A percentile compares a stretch with the other conserved stretches of the same genome.
These are phyloP conservation scores for Coriolopsis trogii DNA, from an alignment of 1,284 basidiomycete genomes.

Conservation along the genomic window DNA sequence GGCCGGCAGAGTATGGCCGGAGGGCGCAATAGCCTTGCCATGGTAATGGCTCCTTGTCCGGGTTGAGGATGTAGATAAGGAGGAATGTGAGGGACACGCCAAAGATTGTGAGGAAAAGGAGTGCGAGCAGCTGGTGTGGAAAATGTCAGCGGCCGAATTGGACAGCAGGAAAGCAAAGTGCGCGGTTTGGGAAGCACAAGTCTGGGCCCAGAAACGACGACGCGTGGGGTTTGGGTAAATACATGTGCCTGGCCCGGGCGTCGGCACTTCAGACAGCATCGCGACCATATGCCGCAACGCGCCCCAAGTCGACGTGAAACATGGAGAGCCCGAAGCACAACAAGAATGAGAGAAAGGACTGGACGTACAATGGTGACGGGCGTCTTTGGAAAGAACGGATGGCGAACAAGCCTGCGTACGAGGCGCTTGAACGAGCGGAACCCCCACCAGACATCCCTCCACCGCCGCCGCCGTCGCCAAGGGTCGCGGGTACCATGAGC, in stretches of 20 bases:
- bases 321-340: not conserved
- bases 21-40: constrained; percentile 92
- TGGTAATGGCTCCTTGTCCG: constrained; percentile 92
- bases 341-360: not conserved
- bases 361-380: constrained; percentile 77
- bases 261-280: too few relatives aligned
- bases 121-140: constrained; percentile 60
- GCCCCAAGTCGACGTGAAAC: not conserved
- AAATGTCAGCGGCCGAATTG: too few relatives aligned
- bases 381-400: constrained; percentile 80
- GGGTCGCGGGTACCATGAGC: constrained; percentile 2
- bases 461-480: constrained; percentile 35
- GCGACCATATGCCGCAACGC: not conserved
- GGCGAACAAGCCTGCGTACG: constrained; percentile 60
- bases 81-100: constrained; percentile 79
- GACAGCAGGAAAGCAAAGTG: too few relatives aligned
- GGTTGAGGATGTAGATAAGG: constrained; percentile 91
- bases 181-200: too few relatives aligned
- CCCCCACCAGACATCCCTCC: constrained; percentile 38
- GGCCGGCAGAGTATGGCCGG: constrained; percentile 47
- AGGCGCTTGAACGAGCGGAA: constrained; percentile 55
- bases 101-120: constrained; percentile 74
- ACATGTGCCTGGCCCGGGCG: too few relatives aligned
- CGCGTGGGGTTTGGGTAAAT: too few relatives aligned
- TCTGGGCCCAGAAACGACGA: too few relatives aligned